Evolutionary conservation across 805 yeast genomes (phyloP), one percentile per base, ranked within the genome.

Genomic region (Yamadazyma nakazawae): DNA sequence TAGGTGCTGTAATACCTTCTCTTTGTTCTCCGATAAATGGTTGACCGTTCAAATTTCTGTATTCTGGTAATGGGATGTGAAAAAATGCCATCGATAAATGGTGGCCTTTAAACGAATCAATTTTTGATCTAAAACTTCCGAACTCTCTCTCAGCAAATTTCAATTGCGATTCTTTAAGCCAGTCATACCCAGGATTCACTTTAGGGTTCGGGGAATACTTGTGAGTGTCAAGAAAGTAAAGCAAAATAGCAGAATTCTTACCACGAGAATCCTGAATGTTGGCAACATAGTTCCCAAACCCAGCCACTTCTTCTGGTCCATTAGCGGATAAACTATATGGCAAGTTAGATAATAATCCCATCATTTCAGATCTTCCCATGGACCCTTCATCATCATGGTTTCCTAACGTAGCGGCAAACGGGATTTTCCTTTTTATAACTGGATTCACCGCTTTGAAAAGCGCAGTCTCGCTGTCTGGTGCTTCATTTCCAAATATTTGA

Each of bases 341-440:
- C 42, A 92, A 66, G 1, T 66, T 55, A 8, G 70, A 53, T 3
- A 80, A 72, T 6, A 86, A 58, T 2, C 71, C 58, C 80, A 90
- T 85, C 36, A 89, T 58, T 53, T 82, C 79, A 45, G 66, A 60
- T 34, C 96, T 75, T 13, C 70, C 51, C 47, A 89, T 55, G 3
- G 83, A 76, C 0, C 96, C 92, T 66, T 91, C 96, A 58, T 85
- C 94, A 62, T 94, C 99, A 62, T 94, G 99, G 62, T 94, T 94
- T 0, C 99, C 99, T 71, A 92, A 75, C 8, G 84, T 81, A 53
- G 86, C 74, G 0, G 97, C 92, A 72, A 79, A 94, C 3, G 98
- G 97, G 8, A 91, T 85, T 42, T 75, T 64, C 40, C 87, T 68
- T 13, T 68, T 57, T 19, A 91, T 76, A 24, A 88, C 79, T 0